Conservation (phyloP, 768 basidiomycete genomes). For the Suillus occidentalis region DNA sequence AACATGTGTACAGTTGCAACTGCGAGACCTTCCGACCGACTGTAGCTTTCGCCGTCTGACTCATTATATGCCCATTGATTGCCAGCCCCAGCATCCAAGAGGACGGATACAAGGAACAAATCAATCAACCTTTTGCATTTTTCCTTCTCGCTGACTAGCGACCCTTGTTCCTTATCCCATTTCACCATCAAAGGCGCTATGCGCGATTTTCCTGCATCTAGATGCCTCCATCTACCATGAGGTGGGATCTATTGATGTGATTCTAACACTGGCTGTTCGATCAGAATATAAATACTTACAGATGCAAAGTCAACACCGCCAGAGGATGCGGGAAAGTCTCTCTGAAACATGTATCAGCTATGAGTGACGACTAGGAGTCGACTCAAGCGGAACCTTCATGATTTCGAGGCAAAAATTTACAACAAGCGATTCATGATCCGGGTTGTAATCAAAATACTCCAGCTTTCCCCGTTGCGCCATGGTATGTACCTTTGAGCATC, state of each 20-base stretch:
- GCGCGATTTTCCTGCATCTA: slow-evolving; percentile 68
- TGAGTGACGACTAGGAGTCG: slow-evolving; percentile 8
- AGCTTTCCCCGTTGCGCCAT: slow-evolving; percentile 75
- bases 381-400: slow-evolving; percentile 52
- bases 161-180: slow-evolving; percentile 47
- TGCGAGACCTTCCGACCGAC: slow-evolving; percentile 79
- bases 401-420: slow-evolving; percentile 73
- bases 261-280: slow-evolving; percentile 1
- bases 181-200: slow-evolving; percentile 57
- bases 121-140: slow-evolving; percentile 78
- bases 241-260: slow-evolving; percentile 65
- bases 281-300: slow-evolving; percentile 39
- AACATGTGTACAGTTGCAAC: slow-evolving; percentile 95
- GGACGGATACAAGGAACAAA: slow-evolving; percentile 85
- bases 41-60: slow-evolving; percentile 48
- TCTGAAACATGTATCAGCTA: slow-evolving; percentile 40
- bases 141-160: slow-evolving; percentile 52
- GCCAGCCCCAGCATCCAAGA: slow-evolving; percentile 94
- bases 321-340: slow-evolving; percentile 54
- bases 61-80: slow-evolving; percentile 79
- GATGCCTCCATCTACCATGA: slow-evolving; percentile 89
- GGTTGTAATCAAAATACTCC: slow-evolving; percentile 84
- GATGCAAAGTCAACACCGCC: slow-evolving; percentile 57
- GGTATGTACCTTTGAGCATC: slow-evolving; percentile 75
- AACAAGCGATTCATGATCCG: slow-evolving; percentile 68